Evolutionary conservation across 495 filamentous ascomycete species (phyloP), one percentile per base, ranked within the genome.

Genomic region (Podospora bellae-mahoneyi): DNA sequence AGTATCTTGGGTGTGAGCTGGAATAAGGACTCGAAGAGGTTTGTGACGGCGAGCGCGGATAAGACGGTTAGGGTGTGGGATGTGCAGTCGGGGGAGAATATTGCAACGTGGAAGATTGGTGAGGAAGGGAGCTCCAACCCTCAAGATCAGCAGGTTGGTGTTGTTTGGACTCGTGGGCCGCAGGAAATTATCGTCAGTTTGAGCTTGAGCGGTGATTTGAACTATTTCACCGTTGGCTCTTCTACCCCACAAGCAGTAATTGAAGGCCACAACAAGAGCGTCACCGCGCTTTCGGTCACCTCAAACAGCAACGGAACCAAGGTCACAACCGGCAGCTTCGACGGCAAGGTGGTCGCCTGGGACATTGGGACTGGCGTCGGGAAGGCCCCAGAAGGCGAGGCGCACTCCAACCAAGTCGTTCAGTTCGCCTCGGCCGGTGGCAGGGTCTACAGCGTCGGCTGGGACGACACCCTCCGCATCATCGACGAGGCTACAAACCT

Each of bases 1-100:
- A 96, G 93, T 69, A 94, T 99, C 60, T 96, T 97, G 70, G 88
- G 89, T 18, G 88, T 98, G 15, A 92, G 91, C 48, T 99, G 95
- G 95, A 86, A 90, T 3, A 87, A 85, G 67, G 94, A 98, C 75
- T 97, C 94, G 7, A 93, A 91, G 73, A 85, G 86, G 62, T 92
- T 98, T 67, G 94, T 91, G 23, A 99, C 95, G 5, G 91, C 93
- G 2, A 95, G 92, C 73, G 95, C 93, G 2, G 95, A 99, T 75
- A 91, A 93, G 76, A 97, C 94, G 0, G 92, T 98, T 58, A 90
- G 89, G 72, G 78, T 94, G 64, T 96, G 92, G 92, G 94, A 97
- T 74, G 91, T 87, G 9, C 94, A 96, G 75, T 83, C 87, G 7
- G 91, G 88, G 20, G 90, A 91, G 70, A 87, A 85, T 16, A 79